Conservation (phyloP, 148 eudicot species). For the Fagopyrum esculentum region DNA sequence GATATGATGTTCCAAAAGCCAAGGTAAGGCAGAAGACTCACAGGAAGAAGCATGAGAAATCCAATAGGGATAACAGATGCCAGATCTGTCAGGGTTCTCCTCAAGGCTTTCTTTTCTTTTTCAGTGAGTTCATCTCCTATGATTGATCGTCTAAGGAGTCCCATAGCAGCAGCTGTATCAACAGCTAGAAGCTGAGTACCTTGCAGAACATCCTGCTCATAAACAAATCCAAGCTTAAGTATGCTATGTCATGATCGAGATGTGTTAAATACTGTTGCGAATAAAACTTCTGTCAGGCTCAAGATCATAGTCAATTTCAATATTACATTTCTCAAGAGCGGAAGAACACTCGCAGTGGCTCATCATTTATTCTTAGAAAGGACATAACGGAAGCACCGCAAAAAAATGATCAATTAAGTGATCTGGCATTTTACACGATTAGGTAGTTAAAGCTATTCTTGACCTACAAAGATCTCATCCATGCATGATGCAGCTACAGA, state of each 20-base stretch:
- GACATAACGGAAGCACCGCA: background rate
- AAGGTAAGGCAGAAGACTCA: slow-evolving; percentile 34
- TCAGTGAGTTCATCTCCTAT: slow-evolving; percentile 82
- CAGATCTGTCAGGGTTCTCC: slow-evolving; percentile 77
- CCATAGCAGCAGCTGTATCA: slow-evolving; percentile 76
- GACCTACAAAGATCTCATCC: slow-evolving; percentile 8
- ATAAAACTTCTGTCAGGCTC: background rate
- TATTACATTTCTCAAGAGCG: background rate
- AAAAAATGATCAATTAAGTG: background rate
- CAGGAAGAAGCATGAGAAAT: slow-evolving; percentile 98
- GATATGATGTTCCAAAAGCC: background rate
- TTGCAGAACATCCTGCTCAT: slow-evolving; percentile 87
- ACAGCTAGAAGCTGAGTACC: slow-evolving; percentile 96
- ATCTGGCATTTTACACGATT: background rate
- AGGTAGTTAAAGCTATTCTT: background rate
- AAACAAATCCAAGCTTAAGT: background rate
- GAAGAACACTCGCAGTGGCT: background rate
- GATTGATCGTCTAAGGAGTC: slow-evolving; percentile 68
- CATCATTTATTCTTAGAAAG: background rate
- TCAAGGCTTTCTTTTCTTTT: slow-evolving; percentile 79
- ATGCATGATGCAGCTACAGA: background rate
- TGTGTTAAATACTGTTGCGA: background rate
- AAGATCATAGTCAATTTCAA: background rate
- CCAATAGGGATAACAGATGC: slow-evolving; percentile 97
- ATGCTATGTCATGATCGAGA: background rate